Conservation (phyloP, 208 protist species). For the Acanthamoeba sp. region DNA sequence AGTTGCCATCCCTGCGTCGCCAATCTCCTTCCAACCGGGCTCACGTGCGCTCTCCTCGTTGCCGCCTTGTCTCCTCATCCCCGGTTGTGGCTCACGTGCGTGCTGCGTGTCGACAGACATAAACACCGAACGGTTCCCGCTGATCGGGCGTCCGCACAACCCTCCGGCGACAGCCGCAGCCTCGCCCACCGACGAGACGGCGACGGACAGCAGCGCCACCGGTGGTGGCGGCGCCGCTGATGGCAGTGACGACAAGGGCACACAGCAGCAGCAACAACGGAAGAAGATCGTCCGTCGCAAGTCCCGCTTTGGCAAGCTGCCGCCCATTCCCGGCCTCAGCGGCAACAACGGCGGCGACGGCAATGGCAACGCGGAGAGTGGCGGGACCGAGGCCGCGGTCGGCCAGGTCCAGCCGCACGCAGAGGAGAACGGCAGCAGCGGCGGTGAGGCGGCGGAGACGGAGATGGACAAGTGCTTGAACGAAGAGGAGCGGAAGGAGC, state of each 20-base stretch:
- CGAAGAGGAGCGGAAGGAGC: neutral
- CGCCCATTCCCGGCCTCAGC: neutral
- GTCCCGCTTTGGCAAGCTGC: neutral
- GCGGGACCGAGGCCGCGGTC: neutral
- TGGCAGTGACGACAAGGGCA: neutral
- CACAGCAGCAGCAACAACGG: neutral
- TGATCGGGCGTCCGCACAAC: neutral
- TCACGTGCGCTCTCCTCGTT: neutral
- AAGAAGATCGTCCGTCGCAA: conserved; percentile 30
- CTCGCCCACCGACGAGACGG: neutral
- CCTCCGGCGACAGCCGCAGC: neutral
- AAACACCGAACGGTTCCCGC: neutral
- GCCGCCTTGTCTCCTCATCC: neutral
- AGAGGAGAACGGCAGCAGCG: neutral
- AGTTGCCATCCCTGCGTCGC: neutral
- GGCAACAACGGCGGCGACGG: neutral
- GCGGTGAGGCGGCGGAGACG: neutral
- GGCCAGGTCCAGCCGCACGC: neutral
- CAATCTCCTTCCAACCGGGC: neutral
- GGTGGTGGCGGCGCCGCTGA: neutral
- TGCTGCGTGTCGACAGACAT: neutral
- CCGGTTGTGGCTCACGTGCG: neutral
- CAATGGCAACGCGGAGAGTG: neutral
- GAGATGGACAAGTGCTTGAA: neutral
- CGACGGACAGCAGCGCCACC: neutral